Evolutionary conservation across 192 early-diverging fungal species (phyloP).

Genomic region (Linnemannia exigua): DNA sequence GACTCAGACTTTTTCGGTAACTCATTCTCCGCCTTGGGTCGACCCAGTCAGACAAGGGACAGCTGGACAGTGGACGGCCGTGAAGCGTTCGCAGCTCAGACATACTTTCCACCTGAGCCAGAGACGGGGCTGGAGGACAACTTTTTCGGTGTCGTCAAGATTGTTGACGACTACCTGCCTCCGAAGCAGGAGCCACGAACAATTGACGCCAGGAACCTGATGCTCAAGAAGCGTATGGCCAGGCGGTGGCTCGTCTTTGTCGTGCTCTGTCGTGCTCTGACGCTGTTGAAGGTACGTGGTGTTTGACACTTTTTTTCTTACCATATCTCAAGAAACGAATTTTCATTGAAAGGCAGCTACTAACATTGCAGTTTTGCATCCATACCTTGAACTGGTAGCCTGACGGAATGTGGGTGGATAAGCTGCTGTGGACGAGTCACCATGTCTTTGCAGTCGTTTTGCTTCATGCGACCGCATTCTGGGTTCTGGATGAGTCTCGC

Average conservation of each 20-base stretch:
- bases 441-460: conserved; percentile 18
- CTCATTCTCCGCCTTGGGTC: neutral
- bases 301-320: neutral
- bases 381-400: neutral
- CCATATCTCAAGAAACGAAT: neutral
- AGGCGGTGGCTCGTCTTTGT: conserved; percentile 21
- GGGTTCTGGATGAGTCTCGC: conserved; percentile 43
- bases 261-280: conserved; percentile 12
- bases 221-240: conserved; percentile 51
- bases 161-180: conserved; percentile 52
- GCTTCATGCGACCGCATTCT: conserved; percentile 39
- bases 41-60: neutral
- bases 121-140: conserved; percentile 56
- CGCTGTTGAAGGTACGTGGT: conserved; percentile 10
- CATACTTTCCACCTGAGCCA: conserved; percentile 46
- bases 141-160: conserved; percentile 57
- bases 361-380: neutral
- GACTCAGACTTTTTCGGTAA: neutral
- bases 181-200: conserved; percentile 27
- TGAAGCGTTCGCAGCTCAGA: conserved; percentile 36
- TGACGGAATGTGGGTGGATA: neutral
- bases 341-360: neutral
- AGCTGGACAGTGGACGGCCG: conserved; percentile 3
- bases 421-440: neutral
- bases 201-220: conserved; percentile 42